A percentile compares a stretch with the other conserved stretches of the same genome.
Conservation (phyloP, 2,329 filamentous ascomycete genomes). For the Sporothrix brunneoviolacea region DNA sequence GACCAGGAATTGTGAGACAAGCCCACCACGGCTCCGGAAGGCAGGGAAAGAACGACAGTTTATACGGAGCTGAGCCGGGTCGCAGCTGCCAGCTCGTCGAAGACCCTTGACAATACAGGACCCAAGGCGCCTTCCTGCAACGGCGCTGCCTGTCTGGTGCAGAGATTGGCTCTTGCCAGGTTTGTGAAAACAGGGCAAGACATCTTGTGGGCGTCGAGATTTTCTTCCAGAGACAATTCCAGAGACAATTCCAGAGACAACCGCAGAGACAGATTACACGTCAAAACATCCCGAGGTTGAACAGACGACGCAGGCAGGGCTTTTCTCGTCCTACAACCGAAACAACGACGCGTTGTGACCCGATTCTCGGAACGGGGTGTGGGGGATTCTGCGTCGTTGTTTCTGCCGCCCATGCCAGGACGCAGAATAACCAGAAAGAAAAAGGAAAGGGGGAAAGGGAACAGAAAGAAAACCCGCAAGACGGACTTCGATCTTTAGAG, state of each 20-base stretch:
- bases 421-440: background rate
- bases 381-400: background rate
- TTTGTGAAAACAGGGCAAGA: background rate
- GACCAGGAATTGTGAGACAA: background rate
- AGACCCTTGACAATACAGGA: no score
- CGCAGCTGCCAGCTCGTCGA: no score
- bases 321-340: constrained; percentile 4
- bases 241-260: background rate
- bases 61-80: no score
- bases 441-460: background rate
- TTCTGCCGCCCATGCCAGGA: no score
- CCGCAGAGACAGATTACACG: background rate
- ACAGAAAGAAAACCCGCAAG: background rate
- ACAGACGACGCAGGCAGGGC: background rate
- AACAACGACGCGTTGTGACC: constrained; percentile 2
- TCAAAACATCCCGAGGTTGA: constrained; percentile 14
- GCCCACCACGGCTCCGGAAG: background rate
- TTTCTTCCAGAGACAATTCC: no score
- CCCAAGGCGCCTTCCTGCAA: no score
- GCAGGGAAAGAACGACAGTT: constrained; percentile 1
- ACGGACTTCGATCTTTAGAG: no score
- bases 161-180: no score
- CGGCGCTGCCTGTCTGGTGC: no score
- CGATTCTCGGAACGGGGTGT: constrained; percentile 3
- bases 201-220: background rate